These are phyloP conservation scores for Cladosporium oxysporum DNA, from an alignment of 2,329 filamentous ascomycete species.

Conservation along the genomic window DNA sequence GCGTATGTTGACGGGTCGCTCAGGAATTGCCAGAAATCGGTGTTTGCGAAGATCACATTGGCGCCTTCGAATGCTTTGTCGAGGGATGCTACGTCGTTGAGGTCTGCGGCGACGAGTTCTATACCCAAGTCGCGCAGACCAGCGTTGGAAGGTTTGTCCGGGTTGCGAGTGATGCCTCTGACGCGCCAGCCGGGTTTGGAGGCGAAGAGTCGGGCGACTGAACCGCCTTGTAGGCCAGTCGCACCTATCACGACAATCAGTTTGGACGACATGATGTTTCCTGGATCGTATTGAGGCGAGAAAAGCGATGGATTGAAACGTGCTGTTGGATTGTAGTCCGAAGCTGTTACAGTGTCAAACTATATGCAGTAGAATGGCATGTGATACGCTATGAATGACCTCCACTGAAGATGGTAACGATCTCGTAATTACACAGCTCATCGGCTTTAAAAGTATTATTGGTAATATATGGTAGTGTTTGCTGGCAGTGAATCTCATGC, in stretches of 20 bases:
- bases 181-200: conserved; percentile 25
- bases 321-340: not conserved
- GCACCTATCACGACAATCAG: conserved; percentile 28
- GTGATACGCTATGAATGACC: no score
- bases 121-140: conserved; percentile 37
- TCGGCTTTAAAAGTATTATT: not conserved
- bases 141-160: conserved; percentile 39
- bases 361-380: no score
- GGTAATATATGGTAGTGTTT: not conserved
- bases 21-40: conserved; percentile 25
- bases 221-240: conserved; percentile 27
- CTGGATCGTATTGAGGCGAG: not conserved
- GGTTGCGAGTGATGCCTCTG: conserved; percentile 48
- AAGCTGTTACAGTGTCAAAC: no score
- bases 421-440: not conserved
- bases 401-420: no score
- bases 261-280: conserved; percentile 21
- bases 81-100: conserved; percentile 38
- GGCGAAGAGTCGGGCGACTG: conserved; percentile 27
- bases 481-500: not conserved
- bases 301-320: not conserved
- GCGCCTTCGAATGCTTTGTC: conserved; percentile 41
- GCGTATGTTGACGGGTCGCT: conserved; percentile 11
- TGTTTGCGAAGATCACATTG: conserved; percentile 40
- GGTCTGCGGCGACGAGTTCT: conserved; percentile 42